Evolutionary conservation across 2,329 filamentous ascomycete genomes (phyloP), one percentile per base, ranked within the genome.

Genomic region (Epicoccum nigrum): DNA sequence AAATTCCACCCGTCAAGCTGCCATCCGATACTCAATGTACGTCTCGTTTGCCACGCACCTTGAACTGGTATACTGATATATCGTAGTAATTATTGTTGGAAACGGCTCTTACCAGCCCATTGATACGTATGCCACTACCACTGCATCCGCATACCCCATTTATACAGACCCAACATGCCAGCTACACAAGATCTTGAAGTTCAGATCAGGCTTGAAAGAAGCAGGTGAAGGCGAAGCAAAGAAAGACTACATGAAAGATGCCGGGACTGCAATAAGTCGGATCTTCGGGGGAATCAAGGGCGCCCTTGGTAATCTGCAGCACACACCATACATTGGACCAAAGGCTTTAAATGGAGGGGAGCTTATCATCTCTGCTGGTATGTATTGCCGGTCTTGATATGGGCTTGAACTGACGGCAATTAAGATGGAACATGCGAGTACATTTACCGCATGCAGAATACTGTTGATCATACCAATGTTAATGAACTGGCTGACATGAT

Each of bases 381-480:
- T 33, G 54, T 51, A 11, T 4, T 4, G 2, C 13, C 28, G 28
- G 9, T 9, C 9, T 4, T 30, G 4, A 7, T 9, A 13, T 30
- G 8, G 11, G 5, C 12, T 30, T 30, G 7, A 5, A 30, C 28
- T n/a, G 13, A 30, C 11, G 1, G 5, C 23, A 30, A 5, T 1
- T 1, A 12, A 64, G 63, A 62, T 42, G 60, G 60, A 1, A 35
- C 51, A 9, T 64, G 60, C 45, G 60, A 66, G 34, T 65, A 59
- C 12, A 62, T 65, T 6, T 57, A 64, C 32, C 56, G 63, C 11
- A 66, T 66, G 63, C 63, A 66, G 34, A 66, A 62, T 17, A 65
- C 62, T 1, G 62, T 65, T 2, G 63, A 66, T 32, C 63, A 66
- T 27, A 62, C 57, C 1, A 58, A 55, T 33, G 48, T 64, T 7